A percentile compares a stretch with the other conserved stretches of the same genome.
Evolutionary conservation across 1,139 yeast species (phyloP).

Genomic region (Kodamaea fungicola): DNA sequence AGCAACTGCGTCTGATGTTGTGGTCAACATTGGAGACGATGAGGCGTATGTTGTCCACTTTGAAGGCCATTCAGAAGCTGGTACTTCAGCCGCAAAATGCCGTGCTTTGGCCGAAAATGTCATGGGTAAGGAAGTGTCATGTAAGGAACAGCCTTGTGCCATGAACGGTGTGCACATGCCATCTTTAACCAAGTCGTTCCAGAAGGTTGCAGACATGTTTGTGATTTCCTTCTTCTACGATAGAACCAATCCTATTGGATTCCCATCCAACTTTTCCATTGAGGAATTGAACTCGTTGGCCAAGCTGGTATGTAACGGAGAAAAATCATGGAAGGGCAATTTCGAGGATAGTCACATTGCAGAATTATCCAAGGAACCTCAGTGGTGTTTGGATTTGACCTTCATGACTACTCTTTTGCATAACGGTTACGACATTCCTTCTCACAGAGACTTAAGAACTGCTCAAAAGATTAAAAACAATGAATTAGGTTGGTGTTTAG

Average conservation of each 20-base stretch:
- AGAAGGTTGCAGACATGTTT: slow-evolving; percentile 67
- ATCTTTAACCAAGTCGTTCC: slow-evolving; percentile 72
- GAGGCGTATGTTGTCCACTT: slow-evolving; percentile 62
- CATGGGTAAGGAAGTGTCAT: slow-evolving; percentile 76
- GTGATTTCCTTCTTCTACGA: slow-evolving; percentile 94
- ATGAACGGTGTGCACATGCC: slow-evolving; percentile 98
- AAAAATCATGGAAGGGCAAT: slow-evolving; percentile 62
- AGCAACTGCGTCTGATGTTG: slow-evolving; percentile 47
- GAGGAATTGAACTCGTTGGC: slow-evolving; percentile 82
- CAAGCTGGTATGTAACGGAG: slow-evolving; percentile 80
- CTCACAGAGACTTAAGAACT: slow-evolving; percentile 82
- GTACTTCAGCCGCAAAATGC: slow-evolving; percentile 62
- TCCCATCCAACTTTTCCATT: slow-evolving; percentile 86
- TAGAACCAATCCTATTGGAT: slow-evolving; percentile 87
- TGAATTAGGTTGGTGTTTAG: slow-evolving; percentile 98
- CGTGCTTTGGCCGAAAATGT: slow-evolving; percentile 78
- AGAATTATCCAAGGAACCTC: slow-evolving; percentile 72
- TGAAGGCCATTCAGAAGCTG: slow-evolving; percentile 53
- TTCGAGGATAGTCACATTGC: slow-evolving; percentile 63
- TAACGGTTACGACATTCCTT: slow-evolving; percentile 93
- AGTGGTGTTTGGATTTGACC: slow-evolving; percentile 90
- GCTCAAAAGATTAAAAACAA: slow-evolving; percentile 85
- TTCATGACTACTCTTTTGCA: slow-evolving; percentile 88
- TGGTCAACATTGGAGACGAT: slow-evolving; percentile 50
- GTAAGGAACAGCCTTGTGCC: slow-evolving; percentile 80